phyloP scores from a whole-genome alignment of 495 filamentous ascomycete species.

The Talaromyces stipitatus region DNA sequence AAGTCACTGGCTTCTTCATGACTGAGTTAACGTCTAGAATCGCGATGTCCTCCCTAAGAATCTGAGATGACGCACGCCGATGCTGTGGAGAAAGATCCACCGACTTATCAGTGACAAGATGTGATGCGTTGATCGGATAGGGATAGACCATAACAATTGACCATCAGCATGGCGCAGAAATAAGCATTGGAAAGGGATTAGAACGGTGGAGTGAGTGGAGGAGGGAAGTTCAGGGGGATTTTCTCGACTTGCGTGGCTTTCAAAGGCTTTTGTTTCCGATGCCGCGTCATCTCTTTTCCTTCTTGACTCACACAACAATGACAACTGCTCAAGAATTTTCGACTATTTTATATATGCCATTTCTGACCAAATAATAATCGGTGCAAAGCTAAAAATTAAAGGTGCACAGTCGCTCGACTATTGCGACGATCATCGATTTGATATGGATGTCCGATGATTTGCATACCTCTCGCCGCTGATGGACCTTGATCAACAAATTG shows the following conservation, averaged over 20 bases:
- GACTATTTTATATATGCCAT: background rate
- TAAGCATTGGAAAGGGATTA: background rate
- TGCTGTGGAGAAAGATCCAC: background rate
- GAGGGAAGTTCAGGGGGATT: background rate
- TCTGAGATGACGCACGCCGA: background rate
- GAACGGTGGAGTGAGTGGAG: background rate
- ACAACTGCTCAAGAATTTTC: background rate
- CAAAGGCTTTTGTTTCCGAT: background rate
- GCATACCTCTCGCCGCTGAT: background rate
- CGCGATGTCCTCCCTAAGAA: background rate
- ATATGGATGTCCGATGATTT: background rate
- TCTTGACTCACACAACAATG: background rate
- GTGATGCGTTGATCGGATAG: background rate
- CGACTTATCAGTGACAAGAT: background rate
- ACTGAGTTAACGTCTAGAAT: conserved; percentile 1
- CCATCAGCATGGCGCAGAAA: background rate
- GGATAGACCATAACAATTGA: background rate
- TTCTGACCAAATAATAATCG: background rate
- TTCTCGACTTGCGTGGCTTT: background rate
- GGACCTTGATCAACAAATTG: background rate
- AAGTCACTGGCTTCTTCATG: background rate
- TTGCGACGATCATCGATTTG: background rate
- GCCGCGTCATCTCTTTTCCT: background rate
- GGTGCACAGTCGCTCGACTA: background rate
- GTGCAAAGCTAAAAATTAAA: background rate